Percentiles rank a stretch among this genome's conserved stretches.
Evolutionary conservation across 78 protist genomes (phyloP).

Genomic region (Blattamonas nauphoetae): DNA sequence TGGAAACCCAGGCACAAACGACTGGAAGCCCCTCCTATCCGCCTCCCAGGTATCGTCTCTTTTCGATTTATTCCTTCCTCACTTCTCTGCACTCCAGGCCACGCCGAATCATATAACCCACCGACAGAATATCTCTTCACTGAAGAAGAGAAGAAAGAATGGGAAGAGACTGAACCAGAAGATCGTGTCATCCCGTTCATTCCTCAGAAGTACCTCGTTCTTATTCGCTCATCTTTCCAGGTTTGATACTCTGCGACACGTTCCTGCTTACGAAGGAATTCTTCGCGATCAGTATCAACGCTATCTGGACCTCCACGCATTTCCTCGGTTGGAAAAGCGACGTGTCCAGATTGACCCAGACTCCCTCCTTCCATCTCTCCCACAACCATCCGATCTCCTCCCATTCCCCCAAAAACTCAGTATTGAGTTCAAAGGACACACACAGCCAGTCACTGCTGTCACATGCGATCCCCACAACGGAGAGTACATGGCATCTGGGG

Average conservation of each 20-base stretch:
- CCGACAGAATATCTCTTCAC: constrained; percentile 24
- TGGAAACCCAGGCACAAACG: not conserved
- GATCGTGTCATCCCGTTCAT: constrained; percentile 1
- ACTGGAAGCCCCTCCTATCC: no score
- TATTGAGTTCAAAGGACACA: not conserved
- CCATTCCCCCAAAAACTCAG: not conserved
- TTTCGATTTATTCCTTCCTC: not conserved
- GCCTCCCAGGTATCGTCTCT: no score
- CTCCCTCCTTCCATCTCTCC: not conserved
- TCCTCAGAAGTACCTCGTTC: constrained; percentile 20
- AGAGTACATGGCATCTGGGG: not conserved
- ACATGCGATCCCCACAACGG: not conserved
- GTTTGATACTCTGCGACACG: not conserved
- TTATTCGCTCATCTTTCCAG: not conserved
- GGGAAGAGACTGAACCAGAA: constrained; percentile 22
- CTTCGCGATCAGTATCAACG: not conserved
- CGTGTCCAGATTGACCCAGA: not conserved
- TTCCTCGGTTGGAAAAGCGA: not conserved
- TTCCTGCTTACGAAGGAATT: not conserved
- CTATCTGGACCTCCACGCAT: not conserved
- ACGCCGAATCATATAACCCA: constrained; percentile 32
- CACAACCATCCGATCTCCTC: not conserved
- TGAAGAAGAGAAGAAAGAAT: constrained; percentile 7
- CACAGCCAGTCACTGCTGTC: not conserved
- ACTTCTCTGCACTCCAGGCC: not conserved